phyloP scores from a whole-genome alignment of 176 grass and related monocot genomes.

The Oryza australiensis region DNA sequence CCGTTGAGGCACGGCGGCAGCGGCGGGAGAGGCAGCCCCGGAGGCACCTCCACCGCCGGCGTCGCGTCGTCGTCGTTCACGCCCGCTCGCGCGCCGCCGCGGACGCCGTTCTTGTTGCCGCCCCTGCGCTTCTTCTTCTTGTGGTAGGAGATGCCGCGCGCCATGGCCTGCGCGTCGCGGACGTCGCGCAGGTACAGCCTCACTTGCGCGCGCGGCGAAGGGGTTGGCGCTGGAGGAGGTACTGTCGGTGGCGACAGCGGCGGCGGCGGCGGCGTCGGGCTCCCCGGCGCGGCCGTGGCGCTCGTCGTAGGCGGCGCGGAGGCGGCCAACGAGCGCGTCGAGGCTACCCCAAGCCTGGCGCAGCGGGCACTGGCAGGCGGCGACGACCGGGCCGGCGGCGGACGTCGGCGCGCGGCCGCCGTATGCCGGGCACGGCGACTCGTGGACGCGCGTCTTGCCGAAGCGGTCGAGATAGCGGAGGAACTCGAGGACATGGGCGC shows the following conservation, averaged over 20 bases:
- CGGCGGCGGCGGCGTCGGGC: too few species aligned
- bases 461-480: slow-evolving; percentile 87
- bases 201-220: slow-evolving; percentile 61
- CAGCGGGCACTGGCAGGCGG: slow-evolving; percentile 61
- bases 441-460: slow-evolving; percentile 83
- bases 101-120: neutral
- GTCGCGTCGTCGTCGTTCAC: neutral
- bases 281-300: neutral
- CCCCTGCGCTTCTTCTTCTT: slow-evolving; percentile 42
- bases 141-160: slow-evolving; percentile 66
- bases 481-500: slow-evolving; percentile 84
- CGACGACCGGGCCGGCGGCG: neutral
- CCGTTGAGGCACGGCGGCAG: slow-evolving; percentile 18
- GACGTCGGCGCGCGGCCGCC: slow-evolving; percentile 31
- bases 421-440: slow-evolving; percentile 53
- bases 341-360: slow-evolving; percentile 70
- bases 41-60: neutral
- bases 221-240: slow-evolving; percentile 36
- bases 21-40: neutral
- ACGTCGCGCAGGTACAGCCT: slow-evolving; percentile 65
- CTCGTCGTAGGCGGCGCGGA: slow-evolving; percentile 63
- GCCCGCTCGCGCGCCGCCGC: too few species aligned
- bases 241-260: too few species aligned
- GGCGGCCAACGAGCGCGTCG: slow-evolving; percentile 61
- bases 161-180: slow-evolving; percentile 55